phyloP scores from a whole-genome alignment of 495 filamentous ascomycete species.

The Aspergillus biplanus region DNA sequence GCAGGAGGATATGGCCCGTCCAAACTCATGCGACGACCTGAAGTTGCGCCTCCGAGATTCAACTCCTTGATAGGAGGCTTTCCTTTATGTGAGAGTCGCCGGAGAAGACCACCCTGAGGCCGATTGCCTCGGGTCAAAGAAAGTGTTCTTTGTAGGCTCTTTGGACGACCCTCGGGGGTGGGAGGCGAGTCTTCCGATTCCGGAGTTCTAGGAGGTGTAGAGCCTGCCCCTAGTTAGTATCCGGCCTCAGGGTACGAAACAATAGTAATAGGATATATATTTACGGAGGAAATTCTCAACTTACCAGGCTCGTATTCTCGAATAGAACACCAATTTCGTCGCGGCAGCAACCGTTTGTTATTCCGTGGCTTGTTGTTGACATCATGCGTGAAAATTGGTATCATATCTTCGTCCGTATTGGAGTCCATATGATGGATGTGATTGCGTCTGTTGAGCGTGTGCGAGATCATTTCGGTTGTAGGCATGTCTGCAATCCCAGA shows the following conservation, averaged over 20 bases:
- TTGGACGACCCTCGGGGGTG: conserved; percentile 47
- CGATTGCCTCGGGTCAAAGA: conserved; percentile 64
- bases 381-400: conserved; percentile 86
- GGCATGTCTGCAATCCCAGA: conserved; percentile 93
- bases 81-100: conserved; percentile 53
- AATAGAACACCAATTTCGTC: conserved; percentile 92
- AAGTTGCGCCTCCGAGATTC: conserved; percentile 27
- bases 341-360: conserved; percentile 87
- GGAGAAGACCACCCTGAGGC: conserved; percentile 53
- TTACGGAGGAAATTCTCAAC: conserved; percentile 6
- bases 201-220: conserved; percentile 69
- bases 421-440: conserved; percentile 78
- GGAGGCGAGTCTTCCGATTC: conserved; percentile 32
- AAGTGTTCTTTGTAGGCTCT: conserved; percentile 59
- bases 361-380: conserved; percentile 87
- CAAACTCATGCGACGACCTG: conserved; percentile 42
- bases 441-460: conserved; percentile 91
- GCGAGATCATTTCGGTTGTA: conserved; percentile 84
- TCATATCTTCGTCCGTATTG: conserved; percentile 92
- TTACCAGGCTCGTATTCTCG: conserved; percentile 75
- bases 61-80: conserved; percentile 51
- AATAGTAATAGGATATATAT: neutral
- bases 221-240: conserved; percentile 32
- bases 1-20: conserved; percentile 39
- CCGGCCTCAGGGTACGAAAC: neutral